Evolutionary conservation across 148 eudicot genomes (phyloP), one percentile per base, ranked within the genome.

Genomic region (Tetragonia tetragonoides): DNA sequence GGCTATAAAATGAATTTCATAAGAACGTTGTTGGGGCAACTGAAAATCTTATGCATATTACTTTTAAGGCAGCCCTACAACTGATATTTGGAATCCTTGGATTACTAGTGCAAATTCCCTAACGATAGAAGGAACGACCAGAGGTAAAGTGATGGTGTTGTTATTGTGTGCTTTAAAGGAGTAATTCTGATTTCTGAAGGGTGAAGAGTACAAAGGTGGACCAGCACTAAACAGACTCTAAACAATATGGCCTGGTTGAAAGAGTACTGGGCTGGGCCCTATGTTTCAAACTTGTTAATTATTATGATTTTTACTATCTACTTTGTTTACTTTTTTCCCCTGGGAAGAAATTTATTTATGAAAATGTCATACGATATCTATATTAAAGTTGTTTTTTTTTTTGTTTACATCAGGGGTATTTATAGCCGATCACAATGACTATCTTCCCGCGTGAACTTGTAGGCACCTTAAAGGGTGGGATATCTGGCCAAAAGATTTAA

Each of bases 201-300:
- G 56, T n/a, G 38, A 12, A 17, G 21, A 34, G 14, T 68, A 41
- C 68, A 6, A 18, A 57, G 42, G 83, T 80, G 78, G 82, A 78
- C 68, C 82, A 79, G 61, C 59, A 37, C 23, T 73, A 46, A 70
- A 51, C 39, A 78, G 59, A 53, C 11, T 46, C 14, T 1, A 51
- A 63, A 54, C 60, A 68, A 70, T 21, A 63, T 56, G 77, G 82
- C 61, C 72, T 57, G 24, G 15, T 73, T 16, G 63, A 66, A 54
- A 56, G 69, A 14, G 78, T 46, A 68, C 63, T 80, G 78, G 75
- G 37, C 69, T 75, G 83, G 78, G 78, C 83, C 83, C 78, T 28
- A 46, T 1, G 16, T 21, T 41, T 59, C 17, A 66, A 66, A 54
- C 66, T 39, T 16, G 15, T 28, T 24, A 57, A 69, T 67, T 56